Evolutionary conservation across 78 protist species (phyloP), one percentile per base, ranked within the genome.

Genomic region (Protostelium mycophagum): DNA sequence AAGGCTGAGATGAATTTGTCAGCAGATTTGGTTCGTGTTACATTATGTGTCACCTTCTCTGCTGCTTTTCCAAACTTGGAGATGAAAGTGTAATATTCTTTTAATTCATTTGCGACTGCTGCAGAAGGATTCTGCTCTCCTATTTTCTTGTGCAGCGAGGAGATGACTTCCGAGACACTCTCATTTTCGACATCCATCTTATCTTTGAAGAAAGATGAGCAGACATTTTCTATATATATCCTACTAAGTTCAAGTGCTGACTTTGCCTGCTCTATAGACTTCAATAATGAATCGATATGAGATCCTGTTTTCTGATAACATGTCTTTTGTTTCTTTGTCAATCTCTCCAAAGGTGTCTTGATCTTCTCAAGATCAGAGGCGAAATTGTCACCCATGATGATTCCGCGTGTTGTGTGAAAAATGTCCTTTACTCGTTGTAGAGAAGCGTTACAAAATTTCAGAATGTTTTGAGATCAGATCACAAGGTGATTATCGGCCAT

Each of bases 1-100:
- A 36, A 0, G 28, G 1, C 34, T 38, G 63, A n/a, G n/a, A 0
- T 37, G 28, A 84, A 31, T 34, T 37, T 0, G 1, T 35, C 29
- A 34, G 31, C 28, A n/a, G 34, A 28, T 25, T 36, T 28, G 38
- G 0, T 1, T 1, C 9, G 9, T 28, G 84, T 83, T 34, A 28
- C 31, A 38, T 31, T 1, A 36, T 31, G 29, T 16, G 39, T 1
- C 51, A 93, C 95, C 86, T 94, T 94, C 37, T 94, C 96, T 9
- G 91, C 39, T 25, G 92, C 0, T 85, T 94, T 94, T 39, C 96
- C 96, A 38, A 91, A 87, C 90, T 91, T 91, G 9, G 93, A 90
- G 28, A 94, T 85, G n/a, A 91, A 83, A 36, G 90, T 83, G 89
- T 93, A 90, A 36, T 87, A 36, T 34, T 93, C 95, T 63, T 85